A percentile compares a stretch with the other conserved stretches of the same genome.
Conservation (phyloP, 2,329 filamentous ascomycete species). For the Cucurbitaria berberidis region DNA sequence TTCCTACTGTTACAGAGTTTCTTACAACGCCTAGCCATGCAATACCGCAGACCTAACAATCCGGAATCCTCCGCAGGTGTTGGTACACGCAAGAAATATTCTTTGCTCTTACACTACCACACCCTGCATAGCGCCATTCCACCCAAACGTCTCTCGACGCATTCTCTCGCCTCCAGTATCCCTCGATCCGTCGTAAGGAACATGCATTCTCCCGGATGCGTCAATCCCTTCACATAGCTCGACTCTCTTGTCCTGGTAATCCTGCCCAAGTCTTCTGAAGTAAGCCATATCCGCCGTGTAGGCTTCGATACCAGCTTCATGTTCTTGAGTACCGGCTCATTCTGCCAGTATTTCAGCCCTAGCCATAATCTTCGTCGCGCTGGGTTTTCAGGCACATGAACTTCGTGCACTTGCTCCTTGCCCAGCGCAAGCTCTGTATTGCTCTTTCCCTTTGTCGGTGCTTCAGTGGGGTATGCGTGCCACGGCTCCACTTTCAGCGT, state of each 20-base stretch:
- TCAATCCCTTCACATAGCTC: slow-evolving; percentile 73
- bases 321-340: slow-evolving; percentile 75
- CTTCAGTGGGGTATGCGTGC: slow-evolving; percentile 35
- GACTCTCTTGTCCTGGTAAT: slow-evolving; percentile 73
- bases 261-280: slow-evolving; percentile 65
- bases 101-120: slow-evolving; percentile 27
- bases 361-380: slow-evolving; percentile 81
- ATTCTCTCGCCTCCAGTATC: slow-evolving; percentile 81
- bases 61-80: not conserved
- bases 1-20: slow-evolving; percentile 19
- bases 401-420: slow-evolving; percentile 27
- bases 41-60: not conserved
- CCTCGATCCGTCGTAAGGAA: slow-evolving; percentile 80
- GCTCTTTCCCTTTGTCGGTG: not conserved
- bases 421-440: slow-evolving; percentile 19
- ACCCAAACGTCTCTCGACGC: slow-evolving; percentile 79
- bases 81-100: slow-evolving; percentile 1
- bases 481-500: slow-evolving; percentile 51
- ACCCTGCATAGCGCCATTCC: slow-evolving; percentile 79
- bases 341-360: slow-evolving; percentile 88
- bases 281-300: slow-evolving; percentile 72
- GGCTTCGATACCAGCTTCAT: slow-evolving; percentile 75
- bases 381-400: slow-evolving; percentile 63
- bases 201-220: slow-evolving; percentile 78
- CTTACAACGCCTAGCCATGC: slow-evolving; percentile 19